Base-by-base conservation (phyloP, 2,329 filamentous ascomycete species). In the Diaporthe australafricana region DNA sequence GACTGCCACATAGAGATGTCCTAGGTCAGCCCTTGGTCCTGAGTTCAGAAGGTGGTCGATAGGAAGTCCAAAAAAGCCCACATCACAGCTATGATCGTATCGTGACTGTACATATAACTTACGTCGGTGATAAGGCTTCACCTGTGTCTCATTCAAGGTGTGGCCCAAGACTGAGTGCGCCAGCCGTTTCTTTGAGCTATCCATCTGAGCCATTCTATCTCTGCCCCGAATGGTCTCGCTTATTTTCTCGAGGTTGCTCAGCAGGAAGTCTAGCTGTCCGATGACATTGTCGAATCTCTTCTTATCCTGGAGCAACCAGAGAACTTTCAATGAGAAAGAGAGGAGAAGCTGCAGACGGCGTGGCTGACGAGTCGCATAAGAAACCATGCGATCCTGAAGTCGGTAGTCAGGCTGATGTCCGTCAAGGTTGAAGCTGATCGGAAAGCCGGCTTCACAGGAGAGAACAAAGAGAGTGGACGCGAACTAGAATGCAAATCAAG, bases 211-310 rank as follows among this genome's bases (percentile, higher is more conserved):
- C 53, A 56, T 56, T 38, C 22, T n/a, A 8, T 6, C 1, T 56
- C 32, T 40, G 47, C 11, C 17, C 11, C 7, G 56, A 5, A 38
- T 7, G 3, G 47, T n/a, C 32, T 66, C 47, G 16, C 17, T 66
- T 3, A 66, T 53, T 12, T 53, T 66, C 62, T 66, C 62, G 16
- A 66, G 62, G 16, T 52, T 66, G 62, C n/a, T 40, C 8, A 66
- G 22, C 25, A 66, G 9, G 5, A 42, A 66, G n/a, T 66, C 62
- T 1, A 66, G 27, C 1, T 66, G 32, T 20, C 25, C n/a, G 1
- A 66, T 66, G 22, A 53, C 22, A 5, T 4, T 52, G n/a, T 66
- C 25, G 17, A 66, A 42, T 27, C 32, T 66, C 32, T 53, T 53
- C 16, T 27, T 53, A 20, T 66, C 62, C 3, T 30, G 62, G 1